These are phyloP conservation scores for Oidium heveae DNA, from an alignment of 2,329 filamentous ascomycete species.

Conservation along the genomic window DNA sequence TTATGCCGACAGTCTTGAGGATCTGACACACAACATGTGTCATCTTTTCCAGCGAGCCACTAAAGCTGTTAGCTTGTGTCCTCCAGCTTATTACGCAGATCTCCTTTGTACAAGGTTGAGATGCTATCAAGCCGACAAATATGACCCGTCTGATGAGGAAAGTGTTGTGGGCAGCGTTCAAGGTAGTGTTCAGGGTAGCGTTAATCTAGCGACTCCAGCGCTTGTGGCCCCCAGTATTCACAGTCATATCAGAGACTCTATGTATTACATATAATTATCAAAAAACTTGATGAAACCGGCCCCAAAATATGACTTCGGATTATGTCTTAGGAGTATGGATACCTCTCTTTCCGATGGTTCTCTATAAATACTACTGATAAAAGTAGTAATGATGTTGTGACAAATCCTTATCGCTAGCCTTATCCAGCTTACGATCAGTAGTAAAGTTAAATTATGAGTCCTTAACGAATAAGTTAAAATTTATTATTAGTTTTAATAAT, in stretches of 20 bases:
- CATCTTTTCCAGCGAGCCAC: conserved; percentile 63
- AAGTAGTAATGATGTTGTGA: no score
- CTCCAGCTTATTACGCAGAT: conserved; percentile 74
- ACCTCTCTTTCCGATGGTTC: no score
- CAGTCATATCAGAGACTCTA: conserved; percentile 12
- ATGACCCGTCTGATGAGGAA: conserved; percentile 17
- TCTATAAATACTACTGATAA: no score
- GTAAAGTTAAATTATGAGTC: no score
- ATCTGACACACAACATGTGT: conserved; percentile 50
- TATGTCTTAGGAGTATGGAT: no score
- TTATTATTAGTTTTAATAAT: no score
- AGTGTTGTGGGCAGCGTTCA: neutral
- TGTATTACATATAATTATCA: conserved; percentile 13
- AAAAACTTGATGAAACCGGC: no score
- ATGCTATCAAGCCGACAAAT: conserved; percentile 37
- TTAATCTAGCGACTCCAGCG: neutral
- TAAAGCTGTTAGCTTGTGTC: conserved; percentile 62
- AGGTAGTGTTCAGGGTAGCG: neutral
- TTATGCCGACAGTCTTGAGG: conserved; percentile 40
- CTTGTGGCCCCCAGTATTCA: conserved; percentile 7
- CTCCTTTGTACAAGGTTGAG: conserved; percentile 54
- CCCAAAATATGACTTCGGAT: no score
- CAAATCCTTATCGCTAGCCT: no score
- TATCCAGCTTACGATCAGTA: no score
- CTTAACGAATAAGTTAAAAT: no score